phyloP scores from a whole-genome alignment of 768 basidiomycete genomes.

The Cubamyces lactineus region DNA sequence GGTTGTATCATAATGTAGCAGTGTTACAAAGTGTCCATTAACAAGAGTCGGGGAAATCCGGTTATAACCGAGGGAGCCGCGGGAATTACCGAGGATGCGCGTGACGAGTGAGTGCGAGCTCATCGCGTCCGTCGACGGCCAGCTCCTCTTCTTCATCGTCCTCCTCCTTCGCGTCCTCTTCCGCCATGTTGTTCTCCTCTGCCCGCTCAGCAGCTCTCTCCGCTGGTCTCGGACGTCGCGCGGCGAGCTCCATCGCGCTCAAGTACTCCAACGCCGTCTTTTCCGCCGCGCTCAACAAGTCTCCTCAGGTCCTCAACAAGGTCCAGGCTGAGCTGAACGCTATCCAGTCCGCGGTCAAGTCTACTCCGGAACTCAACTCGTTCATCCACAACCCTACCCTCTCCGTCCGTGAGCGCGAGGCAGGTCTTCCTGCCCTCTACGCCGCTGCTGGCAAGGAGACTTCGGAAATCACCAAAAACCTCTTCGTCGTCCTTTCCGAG shows the following conservation, averaged over 20 bases:
- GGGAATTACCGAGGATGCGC: conserved; percentile 15
- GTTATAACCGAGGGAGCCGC: conserved; percentile 7
- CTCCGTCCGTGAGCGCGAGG: conserved; percentile 71
- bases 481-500: conserved; percentile 86
- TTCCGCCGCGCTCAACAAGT: conserved; percentile 80
- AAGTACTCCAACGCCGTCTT: conserved; percentile 88
- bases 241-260: conserved; percentile 74
- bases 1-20: background rate
- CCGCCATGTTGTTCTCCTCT: conserved; percentile 58
- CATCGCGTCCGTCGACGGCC: conserved; percentile 14
- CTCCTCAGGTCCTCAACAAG: conserved; percentile 78
- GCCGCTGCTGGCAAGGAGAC: conserved; percentile 75
- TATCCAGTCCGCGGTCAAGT: conserved; percentile 71
- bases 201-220: conserved; percentile 52
- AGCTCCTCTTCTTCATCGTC: conserved; percentile 22
- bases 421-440: conserved; percentile 70
- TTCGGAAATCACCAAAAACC: conserved; percentile 91
- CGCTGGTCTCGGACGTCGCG: conserved; percentile 64
- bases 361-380: conserved; percentile 61
- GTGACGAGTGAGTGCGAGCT: conserved; percentile 18
- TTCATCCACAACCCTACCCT: conserved; percentile 94
- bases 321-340: conserved; percentile 82
- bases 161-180: conserved; percentile 16
- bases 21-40: no score
- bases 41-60: conserved; percentile 5